Base-by-base conservation (phyloP, 805 yeast species). In the Danielia reshetovae region DNA sequence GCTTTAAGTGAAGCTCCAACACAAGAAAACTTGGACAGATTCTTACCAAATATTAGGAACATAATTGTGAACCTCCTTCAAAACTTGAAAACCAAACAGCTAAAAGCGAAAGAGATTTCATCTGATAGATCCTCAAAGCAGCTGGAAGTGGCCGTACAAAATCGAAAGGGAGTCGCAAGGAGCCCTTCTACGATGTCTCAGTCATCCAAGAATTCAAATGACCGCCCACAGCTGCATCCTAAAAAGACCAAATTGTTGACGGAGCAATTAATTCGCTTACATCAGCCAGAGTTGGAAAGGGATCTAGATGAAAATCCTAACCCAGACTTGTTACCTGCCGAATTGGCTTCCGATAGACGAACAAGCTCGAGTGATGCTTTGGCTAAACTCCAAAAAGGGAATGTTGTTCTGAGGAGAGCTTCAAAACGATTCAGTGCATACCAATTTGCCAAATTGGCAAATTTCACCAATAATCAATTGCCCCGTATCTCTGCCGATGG, bases 341-440 rank as follows among this genome's bases (percentile, higher is more conserved):
- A n/a, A n/a, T n/a, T n/a, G n/a, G n/a, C n/a, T n/a, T n/a, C n/a
- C n/a, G n/a, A n/a, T n/a, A n/a, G n/a, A n/a, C n/a, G n/a, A n/a
- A n/a, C n/a, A n/a, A 30, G 17, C 16, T 33, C 44, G 4, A 52
- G 50, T 24, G 87, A 82, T 47, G 87, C 96, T 0, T 65, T 89
- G 18, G 68, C 79, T 0, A 85, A 85, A 46, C 66, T 90, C 7
- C 96, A 90, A 51, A 79, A 81, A 29, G 86, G 89, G 3, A 85
- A 85, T 30, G 82, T 85, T 3, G 65, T 93, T 21, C 94, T 83
- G 64, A 74, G 99, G 46, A 74, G 96, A 42, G 99, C 97, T 0
- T 89, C 97, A 0, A 82, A 90, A 48, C 68, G 98, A 36, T 90
- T 83, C 54, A 87, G 96, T 4, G 96, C 97, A 0, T 90, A 89